Conservation (phyloP, 441 rosid genomes). For the Bruguiera hainesii region DNA sequence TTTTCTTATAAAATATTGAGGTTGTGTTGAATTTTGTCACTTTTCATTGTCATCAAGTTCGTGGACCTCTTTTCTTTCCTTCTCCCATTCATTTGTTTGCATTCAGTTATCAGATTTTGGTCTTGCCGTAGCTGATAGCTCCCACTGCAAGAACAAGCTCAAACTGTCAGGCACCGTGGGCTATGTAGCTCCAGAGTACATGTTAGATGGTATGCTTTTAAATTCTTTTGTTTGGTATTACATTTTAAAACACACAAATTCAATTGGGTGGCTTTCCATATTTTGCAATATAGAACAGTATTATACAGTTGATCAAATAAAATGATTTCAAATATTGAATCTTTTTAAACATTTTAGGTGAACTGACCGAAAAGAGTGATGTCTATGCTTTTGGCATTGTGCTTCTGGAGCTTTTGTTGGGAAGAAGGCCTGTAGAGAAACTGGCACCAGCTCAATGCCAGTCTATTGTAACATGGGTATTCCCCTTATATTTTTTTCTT, state of each 20-base stretch:
- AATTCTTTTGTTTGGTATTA: too few species aligned
- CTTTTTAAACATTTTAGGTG: constrained; percentile 37
- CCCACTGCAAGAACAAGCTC: constrained; percentile 60
- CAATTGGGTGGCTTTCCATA: too few species aligned
- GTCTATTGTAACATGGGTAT: constrained; percentile 96
- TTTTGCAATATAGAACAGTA: too few species aligned
- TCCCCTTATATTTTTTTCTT: constrained; percentile 2
- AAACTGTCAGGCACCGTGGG: constrained; percentile 94
- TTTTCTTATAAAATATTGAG: not conserved
- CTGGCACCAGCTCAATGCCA: constrained; percentile 76
- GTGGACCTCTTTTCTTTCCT: not conserved
- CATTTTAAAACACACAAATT: too few species aligned
- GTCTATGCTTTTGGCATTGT: constrained; percentile 94
- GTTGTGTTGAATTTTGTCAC: constrained; percentile 9
- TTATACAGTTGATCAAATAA: too few species aligned
- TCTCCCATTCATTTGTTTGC: constrained; percentile 11
- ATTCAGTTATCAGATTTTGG: constrained; percentile 94
- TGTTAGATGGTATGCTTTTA: constrained; percentile 60
- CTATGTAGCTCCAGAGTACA: constrained; percentile 90
- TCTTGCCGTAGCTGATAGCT: constrained; percentile 71
- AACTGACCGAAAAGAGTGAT: constrained; percentile 91
- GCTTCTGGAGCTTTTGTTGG: constrained; percentile 87
- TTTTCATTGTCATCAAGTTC: constrained; percentile 12
- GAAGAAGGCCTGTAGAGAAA: constrained; percentile 86
- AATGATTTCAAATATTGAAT: too few species aligned